A percentile compares a stretch with the other conserved stretches of the same genome.
Conservation (phyloP, 2,329 filamentous ascomycete genomes). For the Colletotrichum navitas region DNA sequence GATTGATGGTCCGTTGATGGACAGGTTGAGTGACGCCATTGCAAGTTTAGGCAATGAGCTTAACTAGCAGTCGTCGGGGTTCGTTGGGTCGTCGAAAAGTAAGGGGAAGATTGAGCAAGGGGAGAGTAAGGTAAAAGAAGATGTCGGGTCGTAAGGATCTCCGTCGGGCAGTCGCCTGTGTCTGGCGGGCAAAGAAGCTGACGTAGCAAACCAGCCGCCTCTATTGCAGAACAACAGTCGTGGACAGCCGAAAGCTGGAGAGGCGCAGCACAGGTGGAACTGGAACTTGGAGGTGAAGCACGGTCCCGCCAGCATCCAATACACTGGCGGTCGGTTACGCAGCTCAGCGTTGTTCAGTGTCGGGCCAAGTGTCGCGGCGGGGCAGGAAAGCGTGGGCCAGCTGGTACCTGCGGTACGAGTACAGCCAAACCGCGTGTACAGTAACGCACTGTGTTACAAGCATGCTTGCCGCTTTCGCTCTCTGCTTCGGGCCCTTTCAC, state of each 20-base stretch:
- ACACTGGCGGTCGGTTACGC: conserved; percentile 37
- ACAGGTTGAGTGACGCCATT: conserved; percentile 87
- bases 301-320: conserved; percentile 38
- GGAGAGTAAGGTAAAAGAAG: conserved; percentile 21
- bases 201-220: conserved; percentile 42
- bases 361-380: conserved; percentile 39
- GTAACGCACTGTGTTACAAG: conserved; percentile 20
- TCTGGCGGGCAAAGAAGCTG: conserved; percentile 42
- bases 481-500: conserved; percentile 6
- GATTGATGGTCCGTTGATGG: conserved; percentile 84
- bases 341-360: conserved; percentile 27
- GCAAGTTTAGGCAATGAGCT: conserved; percentile 46
- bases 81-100: conserved; percentile 23
- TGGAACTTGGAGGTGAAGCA: conserved; percentile 42
- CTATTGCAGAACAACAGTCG: conserved; percentile 31
- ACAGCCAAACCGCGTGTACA: conserved; percentile 7
- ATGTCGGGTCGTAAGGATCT: conserved; percentile 29
- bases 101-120: conserved; percentile 11
- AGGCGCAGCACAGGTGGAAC: conserved; percentile 42
- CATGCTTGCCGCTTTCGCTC: conserved; percentile 37
- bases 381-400: conserved; percentile 34
- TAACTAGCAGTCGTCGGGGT: conserved; percentile 41
- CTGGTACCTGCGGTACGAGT: conserved; percentile 28
- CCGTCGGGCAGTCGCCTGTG: conserved; percentile 38
- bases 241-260: conserved; percentile 36